phyloP scores from a whole-genome alignment of 2,329 filamentous ascomycete species.

The Fusarium aywerte region DNA sequence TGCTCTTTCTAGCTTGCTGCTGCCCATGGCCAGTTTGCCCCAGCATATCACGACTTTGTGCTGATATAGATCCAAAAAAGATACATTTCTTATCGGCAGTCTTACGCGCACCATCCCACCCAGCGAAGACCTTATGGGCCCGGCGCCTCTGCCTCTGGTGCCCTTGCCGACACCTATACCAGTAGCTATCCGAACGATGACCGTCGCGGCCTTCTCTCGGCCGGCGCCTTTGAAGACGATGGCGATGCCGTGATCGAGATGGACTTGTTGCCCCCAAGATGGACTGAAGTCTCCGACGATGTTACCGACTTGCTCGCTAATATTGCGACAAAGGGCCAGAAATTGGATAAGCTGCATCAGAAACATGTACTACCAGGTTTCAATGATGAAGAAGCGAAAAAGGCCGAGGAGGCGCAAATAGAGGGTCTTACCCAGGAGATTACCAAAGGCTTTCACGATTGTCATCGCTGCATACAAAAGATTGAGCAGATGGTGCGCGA shows the following conservation, averaged over 20 bases:
- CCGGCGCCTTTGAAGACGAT: conserved; percentile 81
- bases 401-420: conserved; percentile 87
- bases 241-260: conserved; percentile 98
- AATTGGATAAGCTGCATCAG: conserved; percentile 91
- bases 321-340: conserved; percentile 84
- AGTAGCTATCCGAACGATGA: conserved; percentile 62
- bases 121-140: conserved; percentile 80
- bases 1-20: conserved; percentile 17
- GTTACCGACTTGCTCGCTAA: conserved; percentile 84
- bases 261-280: conserved; percentile 93
- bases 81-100: conserved; percentile 99
- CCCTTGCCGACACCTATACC: conserved; percentile 69
- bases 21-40: conserved; percentile 6
- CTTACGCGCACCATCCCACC: conserved; percentile 92
- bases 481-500: conserved; percentile 90
- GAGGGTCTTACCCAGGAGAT: conserved; percentile 91
- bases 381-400: conserved; percentile 92
- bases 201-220: conserved; percentile 83
- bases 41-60: conserved; percentile 4
- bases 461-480: conserved; percentile 86
- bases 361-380: conserved; percentile 97
- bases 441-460: conserved; percentile 88
- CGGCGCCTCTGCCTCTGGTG: conserved; percentile 60
- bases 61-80: conserved; percentile 57
- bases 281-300: conserved; percentile 95